These are phyloP conservation scores for Beauveria sp. DNA, from an alignment of 2,329 filamentous ascomycete genomes.

Conservation along the genomic window DNA sequence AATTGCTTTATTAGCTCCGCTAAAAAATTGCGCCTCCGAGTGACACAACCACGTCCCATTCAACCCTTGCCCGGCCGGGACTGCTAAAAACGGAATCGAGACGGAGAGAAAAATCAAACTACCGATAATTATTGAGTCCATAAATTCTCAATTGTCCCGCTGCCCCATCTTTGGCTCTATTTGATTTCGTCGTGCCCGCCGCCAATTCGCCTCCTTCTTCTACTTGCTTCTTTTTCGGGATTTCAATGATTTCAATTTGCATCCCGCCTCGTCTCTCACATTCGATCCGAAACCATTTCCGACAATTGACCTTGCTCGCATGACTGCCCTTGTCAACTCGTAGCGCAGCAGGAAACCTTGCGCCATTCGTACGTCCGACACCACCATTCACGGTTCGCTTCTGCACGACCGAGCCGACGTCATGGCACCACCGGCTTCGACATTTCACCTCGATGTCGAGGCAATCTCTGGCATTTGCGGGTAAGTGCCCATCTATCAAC, in stretches of 20 bases:
- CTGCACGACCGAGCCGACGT: constrained; percentile 8
- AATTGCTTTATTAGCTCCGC: background rate
- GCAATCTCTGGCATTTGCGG: constrained; percentile 89
- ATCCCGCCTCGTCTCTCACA: background rate
- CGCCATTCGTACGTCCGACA: background rate
- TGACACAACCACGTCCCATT: background rate
- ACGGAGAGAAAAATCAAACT: background rate
- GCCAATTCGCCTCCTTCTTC: background rate
- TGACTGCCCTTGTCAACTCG: background rate
- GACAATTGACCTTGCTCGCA: background rate
- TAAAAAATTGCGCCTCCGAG: background rate
- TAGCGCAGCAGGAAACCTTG: background rate
- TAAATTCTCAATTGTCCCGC: background rate
- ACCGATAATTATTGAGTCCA: background rate
- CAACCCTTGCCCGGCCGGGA: background rate
- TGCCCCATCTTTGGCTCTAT: background rate
- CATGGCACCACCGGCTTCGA: constrained; percentile 48
- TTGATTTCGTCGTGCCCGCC: background rate
- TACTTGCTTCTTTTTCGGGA: background rate
- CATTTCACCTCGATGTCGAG: constrained; percentile 73
- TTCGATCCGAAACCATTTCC: too few species aligned
- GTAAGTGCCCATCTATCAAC: constrained; percentile 53
- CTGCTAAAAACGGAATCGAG: constrained; percentile 6
- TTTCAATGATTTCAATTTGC: background rate
- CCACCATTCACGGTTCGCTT: background rate